Base-by-base conservation (phyloP, 148 eudicot species). In the Camellia sinensis region DNA sequence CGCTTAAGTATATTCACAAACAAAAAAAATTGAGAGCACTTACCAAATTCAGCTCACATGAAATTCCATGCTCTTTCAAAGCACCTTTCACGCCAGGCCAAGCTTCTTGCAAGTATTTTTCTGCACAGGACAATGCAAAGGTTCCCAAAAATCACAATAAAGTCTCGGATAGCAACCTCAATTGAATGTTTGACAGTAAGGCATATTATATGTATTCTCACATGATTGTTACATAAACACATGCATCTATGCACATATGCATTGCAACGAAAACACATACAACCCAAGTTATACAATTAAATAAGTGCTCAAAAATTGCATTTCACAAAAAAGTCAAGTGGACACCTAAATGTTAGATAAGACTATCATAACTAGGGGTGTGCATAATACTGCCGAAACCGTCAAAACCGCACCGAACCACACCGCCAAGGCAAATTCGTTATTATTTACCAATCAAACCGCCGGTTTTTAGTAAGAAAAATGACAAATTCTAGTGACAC, bases 21-120 rank as follows among this genome's bases (percentile, higher is more conserved):
- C 69, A 65, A 17, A 22, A 57, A 69, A 13, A 76, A 18, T 65
- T 21, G 13, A 44, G 15, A 62, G 61, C 40, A 80, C 67, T 19
- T 46, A 65, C 78, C 75, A 79, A 56, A 64, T 50, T 79, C 44
- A 71, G 59, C 60, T 72, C 64, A 71, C 66, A 61, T 7, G 77
- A 60, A 60, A 81, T 19, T 40, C 79, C 83, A 67, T 81, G 15
- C 74, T 67, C 79, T 18, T 67, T 81, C 15, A 81, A n/a, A 75
- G 79, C 59, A 81, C 74, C 66, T 81, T 67, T 81, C 15, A 81
- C 79, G 19, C 56, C 18, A 56, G 74, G 83, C 83, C 83, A 81
- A 67, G 65, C 83, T 68, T 81, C 80, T 71, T 76, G 80, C 75
- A 81, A 70, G 53, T 81, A 68, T 56, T 80, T 80, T 74, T 80